Percentiles rank a stretch among this genome's conserved stretches.
These are phyloP conservation scores for Trypanosoma conorhini DNA, from an alignment of 208 protist genomes.

Conservation along the genomic window DNA sequence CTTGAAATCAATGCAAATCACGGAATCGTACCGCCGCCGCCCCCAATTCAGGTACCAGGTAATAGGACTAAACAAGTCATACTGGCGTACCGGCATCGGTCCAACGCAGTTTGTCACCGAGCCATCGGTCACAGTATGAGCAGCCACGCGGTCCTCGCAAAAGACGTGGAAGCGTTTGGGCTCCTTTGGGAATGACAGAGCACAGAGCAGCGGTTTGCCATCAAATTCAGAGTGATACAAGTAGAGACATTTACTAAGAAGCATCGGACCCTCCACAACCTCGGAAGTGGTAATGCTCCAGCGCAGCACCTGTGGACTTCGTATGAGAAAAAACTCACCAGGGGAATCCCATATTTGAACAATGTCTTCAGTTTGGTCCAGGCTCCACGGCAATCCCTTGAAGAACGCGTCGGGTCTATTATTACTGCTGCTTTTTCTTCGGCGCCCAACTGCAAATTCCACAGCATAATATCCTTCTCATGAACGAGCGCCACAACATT, in stretches of 20 bases:
- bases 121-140: conserved; percentile 7
- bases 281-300: conserved; percentile 22
- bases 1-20: conserved; percentile 34
- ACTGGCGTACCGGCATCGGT: conserved; percentile 21
- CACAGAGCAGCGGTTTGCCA: conserved; percentile 29
- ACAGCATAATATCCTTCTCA: conserved; percentile 48
- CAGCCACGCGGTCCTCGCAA: conserved; percentile 28
- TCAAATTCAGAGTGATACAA: conserved; percentile 29
- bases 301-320: conserved; percentile 20
- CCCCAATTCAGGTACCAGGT: conserved; percentile 39
- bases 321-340: conserved; percentile 36
- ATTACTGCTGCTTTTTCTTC: conserved; percentile 11
- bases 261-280: conserved; percentile 25
- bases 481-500: conserved; percentile 54
- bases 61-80: conserved; percentile 29
- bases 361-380: conserved; percentile 35
- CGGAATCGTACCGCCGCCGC: conserved; percentile 15
- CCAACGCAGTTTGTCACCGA: background rate
- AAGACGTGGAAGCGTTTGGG: conserved; percentile 41
- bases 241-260: conserved; percentile 20
- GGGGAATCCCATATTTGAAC: conserved; percentile 49
- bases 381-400: conserved; percentile 39
- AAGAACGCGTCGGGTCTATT: conserved; percentile 28
- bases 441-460: conserved; percentile 42
- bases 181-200: conserved; percentile 26